Conservation (phyloP, 1,139 yeast species). For the Pichia sp. region DNA sequence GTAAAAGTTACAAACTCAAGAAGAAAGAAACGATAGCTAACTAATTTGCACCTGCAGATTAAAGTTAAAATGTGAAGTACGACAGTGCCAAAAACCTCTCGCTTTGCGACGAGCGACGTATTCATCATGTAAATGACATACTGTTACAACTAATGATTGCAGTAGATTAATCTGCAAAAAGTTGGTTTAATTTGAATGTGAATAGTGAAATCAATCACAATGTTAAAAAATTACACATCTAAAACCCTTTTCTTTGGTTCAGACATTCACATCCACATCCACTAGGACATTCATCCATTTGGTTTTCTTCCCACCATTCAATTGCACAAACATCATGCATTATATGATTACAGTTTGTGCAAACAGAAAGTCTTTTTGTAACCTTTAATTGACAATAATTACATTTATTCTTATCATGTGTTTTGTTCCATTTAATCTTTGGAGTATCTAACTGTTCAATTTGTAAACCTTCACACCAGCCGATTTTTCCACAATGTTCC, state of each 20-base stretch:
- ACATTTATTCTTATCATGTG: slow-evolving; percentile 35
- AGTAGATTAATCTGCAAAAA: no score
- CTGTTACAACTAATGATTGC: no score
- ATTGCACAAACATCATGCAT: slow-evolving; percentile 73
- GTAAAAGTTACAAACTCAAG: no score
- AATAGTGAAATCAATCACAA: no score
- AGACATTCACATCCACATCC: slow-evolving; percentile 87
- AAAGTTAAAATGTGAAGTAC: no score
- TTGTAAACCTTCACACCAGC: slow-evolving; percentile 29
- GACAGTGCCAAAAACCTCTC: no score
- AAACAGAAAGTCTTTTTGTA: slow-evolving; percentile 55
- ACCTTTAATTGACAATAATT: slow-evolving; percentile 59
- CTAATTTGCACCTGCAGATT: no score
- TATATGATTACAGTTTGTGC: slow-evolving; percentile 72
- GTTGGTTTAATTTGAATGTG: no score
- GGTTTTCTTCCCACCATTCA: slow-evolving; percentile 66
- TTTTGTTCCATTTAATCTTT: slow-evolving; percentile 12
- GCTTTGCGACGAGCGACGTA: no score
- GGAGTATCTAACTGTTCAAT: neutral
- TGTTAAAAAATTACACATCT: no score
- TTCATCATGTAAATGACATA: no score
- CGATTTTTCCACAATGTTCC: slow-evolving; percentile 39
- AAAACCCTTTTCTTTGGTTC: slow-evolving; percentile 16
- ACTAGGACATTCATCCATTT: slow-evolving; percentile 61
- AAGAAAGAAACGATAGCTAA: no score